A percentile compares a stretch with the other conserved stretches of the same genome.
These are phyloP conservation scores for Neonectria hederae DNA, from an alignment of 2,329 filamentous ascomycete genomes.

Conservation along the genomic window DNA sequence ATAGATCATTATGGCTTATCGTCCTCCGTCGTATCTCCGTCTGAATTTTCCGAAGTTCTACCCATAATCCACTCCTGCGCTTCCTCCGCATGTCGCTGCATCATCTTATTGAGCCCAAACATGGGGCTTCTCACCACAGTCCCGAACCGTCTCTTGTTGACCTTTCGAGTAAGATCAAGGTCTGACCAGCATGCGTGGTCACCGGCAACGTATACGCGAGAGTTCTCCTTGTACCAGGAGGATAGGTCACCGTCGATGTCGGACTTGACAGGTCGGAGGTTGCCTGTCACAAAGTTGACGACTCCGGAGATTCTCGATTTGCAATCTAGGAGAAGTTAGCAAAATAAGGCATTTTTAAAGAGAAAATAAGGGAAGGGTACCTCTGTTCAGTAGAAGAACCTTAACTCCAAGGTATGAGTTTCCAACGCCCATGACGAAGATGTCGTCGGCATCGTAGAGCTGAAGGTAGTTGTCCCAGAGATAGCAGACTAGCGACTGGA, in stretches of 20 bases:
- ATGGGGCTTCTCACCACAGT: constrained; percentile 63
- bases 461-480: constrained; percentile 98
- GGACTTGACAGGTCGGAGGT: constrained; percentile 80
- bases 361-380: constrained; percentile 53
- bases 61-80: constrained; percentile 61
- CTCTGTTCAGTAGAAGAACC: constrained; percentile 79
- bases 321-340: constrained; percentile 58
- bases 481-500: constrained; percentile 81
- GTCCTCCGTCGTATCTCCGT: constrained; percentile 61
- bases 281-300: constrained; percentile 83
- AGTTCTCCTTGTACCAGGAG: constrained; percentile 86
- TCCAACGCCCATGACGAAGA: constrained; percentile 91
- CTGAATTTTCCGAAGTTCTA: constrained; percentile 46
- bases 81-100: constrained; percentile 62
- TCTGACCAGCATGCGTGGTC: constrained; percentile 81
- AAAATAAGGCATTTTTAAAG: neutral
- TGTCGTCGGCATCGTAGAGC: constrained; percentile 73
- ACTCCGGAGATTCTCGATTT: constrained; percentile 75
- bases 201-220: constrained; percentile 78
- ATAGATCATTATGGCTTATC: constrained; percentile 48
- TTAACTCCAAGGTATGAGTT: constrained; percentile 87
- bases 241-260: constrained; percentile 78
- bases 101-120: constrained; percentile 64
- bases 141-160: constrained; percentile 69
- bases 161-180: constrained; percentile 66